These are phyloP conservation scores for Peronosclerospora sorghi DNA, from an alignment of 352 stramenopile species.

Conservation along the genomic window DNA sequence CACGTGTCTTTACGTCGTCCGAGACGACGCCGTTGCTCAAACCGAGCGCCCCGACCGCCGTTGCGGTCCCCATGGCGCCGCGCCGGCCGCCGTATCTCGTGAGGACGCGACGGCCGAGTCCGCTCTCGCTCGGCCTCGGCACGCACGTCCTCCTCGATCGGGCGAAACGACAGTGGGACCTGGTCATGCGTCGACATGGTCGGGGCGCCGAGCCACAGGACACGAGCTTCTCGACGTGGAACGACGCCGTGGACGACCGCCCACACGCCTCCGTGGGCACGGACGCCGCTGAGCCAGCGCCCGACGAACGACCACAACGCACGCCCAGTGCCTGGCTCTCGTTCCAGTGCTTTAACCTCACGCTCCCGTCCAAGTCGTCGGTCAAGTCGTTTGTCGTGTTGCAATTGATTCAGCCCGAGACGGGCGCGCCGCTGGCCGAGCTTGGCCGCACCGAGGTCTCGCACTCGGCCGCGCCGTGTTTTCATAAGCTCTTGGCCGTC, in stretches of 20 bases:
- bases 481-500: constrained; percentile 67
- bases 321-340: constrained; percentile 54
- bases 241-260: too few relatives aligned
- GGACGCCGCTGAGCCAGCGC: too few relatives aligned
- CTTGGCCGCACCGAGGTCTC: constrained; percentile 70
- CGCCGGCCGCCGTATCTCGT: constrained; percentile 15
- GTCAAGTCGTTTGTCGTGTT: constrained; percentile 58
- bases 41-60: constrained; percentile 13
- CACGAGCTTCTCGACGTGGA: too few relatives aligned
- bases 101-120: constrained; percentile 35
- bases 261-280: too few relatives aligned
- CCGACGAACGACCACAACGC: too few relatives aligned
- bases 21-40: constrained; percentile 47
- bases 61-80: too few relatives aligned
- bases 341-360: constrained; percentile 78
- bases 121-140: constrained; percentile 48
- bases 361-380: constrained; percentile 43
- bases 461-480: constrained; percentile 56
- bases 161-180: constrained; percentile 27
- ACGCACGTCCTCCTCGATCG: constrained; percentile 39
- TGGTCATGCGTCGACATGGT: constrained; percentile 27
- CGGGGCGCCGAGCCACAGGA: constrained; percentile 4
- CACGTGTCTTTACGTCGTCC: constrained; percentile 15
- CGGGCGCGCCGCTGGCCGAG: constrained; percentile 28
- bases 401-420: constrained; percentile 40